Evolutionary conservation across 2,329 filamentous ascomycete genomes (phyloP).

Genomic region (Aspergillus latus): DNA sequence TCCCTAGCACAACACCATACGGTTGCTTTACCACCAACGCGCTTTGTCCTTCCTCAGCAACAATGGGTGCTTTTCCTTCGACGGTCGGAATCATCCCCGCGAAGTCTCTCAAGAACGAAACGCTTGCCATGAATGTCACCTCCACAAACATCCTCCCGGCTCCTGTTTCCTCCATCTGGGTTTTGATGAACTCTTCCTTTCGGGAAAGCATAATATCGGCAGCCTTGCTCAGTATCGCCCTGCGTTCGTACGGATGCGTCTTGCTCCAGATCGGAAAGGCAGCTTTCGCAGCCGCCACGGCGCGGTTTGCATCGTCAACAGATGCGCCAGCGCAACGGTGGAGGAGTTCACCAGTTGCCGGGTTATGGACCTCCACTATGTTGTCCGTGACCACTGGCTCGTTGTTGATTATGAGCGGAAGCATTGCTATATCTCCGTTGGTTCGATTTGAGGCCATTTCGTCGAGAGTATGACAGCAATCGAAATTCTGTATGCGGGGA

Average conservation of each 20-base stretch:
- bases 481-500: background rate
- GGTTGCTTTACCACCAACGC: constrained; percentile 73
- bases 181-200: constrained; percentile 59
- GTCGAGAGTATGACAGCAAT: background rate
- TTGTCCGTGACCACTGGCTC: constrained; percentile 41
- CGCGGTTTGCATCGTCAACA: constrained; percentile 55
- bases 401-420: constrained; percentile 48
- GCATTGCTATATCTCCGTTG: constrained; percentile 19
- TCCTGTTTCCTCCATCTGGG: constrained; percentile 62
- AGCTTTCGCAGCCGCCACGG: constrained; percentile 60
- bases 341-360: constrained; percentile 53
- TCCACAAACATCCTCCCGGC: constrained; percentile 41
- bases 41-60: constrained; percentile 50
- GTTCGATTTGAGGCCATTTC: constrained; percentile 14
- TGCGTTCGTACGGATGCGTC: constrained; percentile 59
- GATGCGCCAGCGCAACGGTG: constrained; percentile 60
- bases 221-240: constrained; percentile 60
- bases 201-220: constrained; percentile 52
- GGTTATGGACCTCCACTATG: constrained; percentile 55
- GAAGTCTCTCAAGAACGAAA: constrained; percentile 49
- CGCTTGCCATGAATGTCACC: constrained; percentile 35
- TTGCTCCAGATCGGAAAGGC: constrained; percentile 71
- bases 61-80: constrained; percentile 52
- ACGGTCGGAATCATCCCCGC: constrained; percentile 52
- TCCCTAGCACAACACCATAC: constrained; percentile 73